Conservation (phyloP, 495 filamentous ascomycete genomes). For the Aspergillus homomorphus region DNA sequence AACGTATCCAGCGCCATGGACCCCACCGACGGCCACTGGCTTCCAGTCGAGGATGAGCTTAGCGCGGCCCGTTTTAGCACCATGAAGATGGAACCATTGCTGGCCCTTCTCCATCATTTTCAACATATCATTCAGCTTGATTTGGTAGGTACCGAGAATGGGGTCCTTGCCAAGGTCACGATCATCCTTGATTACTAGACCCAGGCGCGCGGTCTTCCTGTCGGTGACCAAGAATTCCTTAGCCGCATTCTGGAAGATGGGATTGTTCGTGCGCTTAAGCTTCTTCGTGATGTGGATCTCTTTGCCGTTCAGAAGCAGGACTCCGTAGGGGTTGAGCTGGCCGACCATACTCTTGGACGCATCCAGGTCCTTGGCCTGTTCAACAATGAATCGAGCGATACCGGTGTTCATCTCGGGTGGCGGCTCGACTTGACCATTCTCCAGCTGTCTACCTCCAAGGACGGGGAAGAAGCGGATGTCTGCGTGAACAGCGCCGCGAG, state of each 20-base stretch:
- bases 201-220: slow-evolving; percentile 81
- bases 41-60: slow-evolving; percentile 94
- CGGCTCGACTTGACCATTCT: slow-evolving; percentile 73
- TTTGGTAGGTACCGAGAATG: slow-evolving; percentile 84
- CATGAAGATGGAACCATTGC: slow-evolving; percentile 90
- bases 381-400: slow-evolving; percentile 86
- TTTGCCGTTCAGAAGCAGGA: slow-evolving; percentile 83
- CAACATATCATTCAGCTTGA: slow-evolving; percentile 90
- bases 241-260: slow-evolving; percentile 83
- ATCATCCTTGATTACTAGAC: slow-evolving; percentile 92
- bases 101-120: slow-evolving; percentile 88
- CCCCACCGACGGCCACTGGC: slow-evolving; percentile 78
- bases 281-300: slow-evolving; percentile 81
- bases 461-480: slow-evolving; percentile 97
- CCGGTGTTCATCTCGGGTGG: slow-evolving; percentile 87
- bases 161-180: slow-evolving; percentile 80
- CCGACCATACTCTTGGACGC: slow-evolving; percentile 85
- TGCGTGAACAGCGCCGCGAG: slow-evolving; percentile 71
- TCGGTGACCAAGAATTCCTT: slow-evolving; percentile 95
- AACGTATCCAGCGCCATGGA: slow-evolving; percentile 79
- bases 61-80: slow-evolving; percentile 75
- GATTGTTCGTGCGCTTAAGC: slow-evolving; percentile 93
- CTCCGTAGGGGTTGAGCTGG: slow-evolving; percentile 83
- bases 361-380: slow-evolving; percentile 95
- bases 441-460: slow-evolving; percentile 64